Evolutionary conservation across 129 eudicot genomes (phyloP).

Genomic region (Arctium minus): DNA sequence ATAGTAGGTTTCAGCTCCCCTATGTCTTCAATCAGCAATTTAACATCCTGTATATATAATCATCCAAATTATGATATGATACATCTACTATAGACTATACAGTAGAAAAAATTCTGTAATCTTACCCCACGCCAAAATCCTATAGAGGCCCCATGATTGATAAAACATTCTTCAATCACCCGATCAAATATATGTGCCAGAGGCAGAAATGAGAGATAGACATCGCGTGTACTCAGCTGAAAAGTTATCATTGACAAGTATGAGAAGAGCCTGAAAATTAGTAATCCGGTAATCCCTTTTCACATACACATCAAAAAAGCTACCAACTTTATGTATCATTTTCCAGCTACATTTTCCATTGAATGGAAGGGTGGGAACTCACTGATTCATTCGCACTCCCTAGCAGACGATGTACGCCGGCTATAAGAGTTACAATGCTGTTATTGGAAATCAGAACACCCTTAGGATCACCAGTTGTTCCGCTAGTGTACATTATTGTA

Average conservation of each 20-base stretch:
- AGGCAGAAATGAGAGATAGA: conserved; percentile 91
- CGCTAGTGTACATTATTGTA: conserved; percentile 99
- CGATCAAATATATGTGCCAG: conserved; percentile 98
- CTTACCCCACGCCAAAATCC: conserved; percentile 99
- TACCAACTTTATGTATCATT: background rate
- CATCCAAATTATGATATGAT: background rate
- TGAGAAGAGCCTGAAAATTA: background rate
- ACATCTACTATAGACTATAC: background rate
- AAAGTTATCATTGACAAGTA: conserved; percentile 3
- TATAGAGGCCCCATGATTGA: conserved; percentile 78
- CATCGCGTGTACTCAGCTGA: conserved; percentile 63
- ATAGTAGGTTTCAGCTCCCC: conserved; percentile 84
- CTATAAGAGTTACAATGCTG: conserved; percentile 73
- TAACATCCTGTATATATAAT: conserved; percentile 62
- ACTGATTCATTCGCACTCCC: conserved; percentile 71
- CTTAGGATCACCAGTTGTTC: conserved; percentile 99
- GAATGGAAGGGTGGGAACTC: conserved; percentile 17
- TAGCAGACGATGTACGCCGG: conserved; percentile 66
- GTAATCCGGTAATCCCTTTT: background rate
- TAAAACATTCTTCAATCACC: conserved; percentile 79
- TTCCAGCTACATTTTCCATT: background rate
- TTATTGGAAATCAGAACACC: conserved; percentile 89
- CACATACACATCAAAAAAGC: background rate
- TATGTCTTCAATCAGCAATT: conserved; percentile 81
- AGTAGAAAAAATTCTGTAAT: background rate